Percentiles rank a stretch among this genome's conserved stretches.
phyloP scores from a whole-genome alignment of 768 basidiomycete species.

The Leccinum incarnatum region DNA sequence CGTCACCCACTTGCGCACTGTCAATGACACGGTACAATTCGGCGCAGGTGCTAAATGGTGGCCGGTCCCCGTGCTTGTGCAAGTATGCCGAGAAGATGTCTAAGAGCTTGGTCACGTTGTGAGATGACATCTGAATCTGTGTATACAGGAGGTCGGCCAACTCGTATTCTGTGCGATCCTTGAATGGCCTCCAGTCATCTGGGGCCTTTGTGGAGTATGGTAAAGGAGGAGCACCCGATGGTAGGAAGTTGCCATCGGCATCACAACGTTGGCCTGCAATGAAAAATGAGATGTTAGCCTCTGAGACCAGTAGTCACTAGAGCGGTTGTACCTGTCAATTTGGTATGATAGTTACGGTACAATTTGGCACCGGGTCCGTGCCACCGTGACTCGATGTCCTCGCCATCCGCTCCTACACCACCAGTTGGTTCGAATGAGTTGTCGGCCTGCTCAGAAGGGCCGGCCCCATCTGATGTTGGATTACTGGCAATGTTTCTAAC shows the following conservation, averaged over 20 bases:
- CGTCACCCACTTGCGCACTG: not conserved
- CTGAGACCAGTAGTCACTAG: too few species aligned
- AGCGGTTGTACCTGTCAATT: not conserved
- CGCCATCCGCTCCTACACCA: too few species aligned
- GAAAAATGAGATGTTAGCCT: not conserved
- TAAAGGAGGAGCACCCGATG: not conserved
- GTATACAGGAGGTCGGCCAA: not conserved
- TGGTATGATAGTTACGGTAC: not conserved
- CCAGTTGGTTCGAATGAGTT: too few species aligned
- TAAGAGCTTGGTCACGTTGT: not conserved
- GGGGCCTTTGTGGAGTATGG: not conserved
- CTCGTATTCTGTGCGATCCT: not conserved
- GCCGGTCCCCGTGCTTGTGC: not conserved
- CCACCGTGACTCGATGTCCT: not conserved
- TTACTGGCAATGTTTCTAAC: not conserved
- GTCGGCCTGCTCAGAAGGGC: too few species aligned
- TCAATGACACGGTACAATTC: not conserved
- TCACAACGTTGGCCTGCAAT: not conserved
- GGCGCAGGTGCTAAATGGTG: not conserved
- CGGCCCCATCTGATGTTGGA: too few species aligned
- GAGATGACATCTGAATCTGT: not conserved
- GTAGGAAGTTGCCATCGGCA: not conserved
- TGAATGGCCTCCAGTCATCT: not conserved
- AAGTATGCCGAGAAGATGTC: not conserved
- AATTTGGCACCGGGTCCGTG: not conserved